Percentiles rank a stretch among this genome's conserved stretches.
phyloP scores from a whole-genome alignment of 2,329 filamentous ascomycete genomes.

The Orbilia blumenaviensis region DNA sequence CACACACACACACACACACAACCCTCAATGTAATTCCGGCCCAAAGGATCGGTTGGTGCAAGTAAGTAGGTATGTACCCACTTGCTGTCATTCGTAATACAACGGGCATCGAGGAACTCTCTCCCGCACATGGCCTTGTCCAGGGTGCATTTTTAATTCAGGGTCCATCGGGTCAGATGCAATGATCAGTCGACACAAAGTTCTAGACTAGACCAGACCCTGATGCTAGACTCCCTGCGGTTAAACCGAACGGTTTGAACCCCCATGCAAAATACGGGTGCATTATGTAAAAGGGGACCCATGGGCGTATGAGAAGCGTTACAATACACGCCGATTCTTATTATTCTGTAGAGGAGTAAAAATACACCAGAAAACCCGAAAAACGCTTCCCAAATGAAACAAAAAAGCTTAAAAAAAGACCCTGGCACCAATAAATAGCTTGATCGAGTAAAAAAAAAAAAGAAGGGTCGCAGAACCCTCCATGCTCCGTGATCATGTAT shows the following conservation, averaged over 20 bases:
- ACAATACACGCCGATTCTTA: constrained; percentile 11
- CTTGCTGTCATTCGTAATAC: constrained; percentile 12
- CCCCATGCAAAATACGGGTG: constrained; percentile 10
- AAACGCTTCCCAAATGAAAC: too few relatives aligned
- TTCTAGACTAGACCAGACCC: constrained; percentile 10
- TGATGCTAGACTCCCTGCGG: constrained; percentile 5
- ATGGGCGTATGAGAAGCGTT: background rate
- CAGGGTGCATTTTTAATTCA: constrained; percentile 16
- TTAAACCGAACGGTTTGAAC: background rate
- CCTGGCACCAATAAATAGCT: constrained; percentile 22
- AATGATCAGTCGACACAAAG: constrained; percentile 20
- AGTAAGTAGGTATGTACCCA: background rate
- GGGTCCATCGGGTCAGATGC: constrained; percentile 15
- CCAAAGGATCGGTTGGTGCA: constrained; percentile 26
- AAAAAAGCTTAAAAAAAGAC: too few relatives aligned
- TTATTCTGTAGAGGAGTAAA: background rate
- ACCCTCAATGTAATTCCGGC: constrained; percentile 8
- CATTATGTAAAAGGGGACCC: constrained; percentile 9
- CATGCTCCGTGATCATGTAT: too few relatives aligned
- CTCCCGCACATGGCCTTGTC: background rate
- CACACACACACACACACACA: too few relatives aligned
- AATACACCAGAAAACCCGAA: constrained; percentile 3
- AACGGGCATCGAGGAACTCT: constrained; percentile 1
- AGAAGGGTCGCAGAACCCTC: background rate
- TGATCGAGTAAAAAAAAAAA: background rate